Base-by-base conservation (phyloP, 345 rosid species). In the Brassica cretica region DNA sequence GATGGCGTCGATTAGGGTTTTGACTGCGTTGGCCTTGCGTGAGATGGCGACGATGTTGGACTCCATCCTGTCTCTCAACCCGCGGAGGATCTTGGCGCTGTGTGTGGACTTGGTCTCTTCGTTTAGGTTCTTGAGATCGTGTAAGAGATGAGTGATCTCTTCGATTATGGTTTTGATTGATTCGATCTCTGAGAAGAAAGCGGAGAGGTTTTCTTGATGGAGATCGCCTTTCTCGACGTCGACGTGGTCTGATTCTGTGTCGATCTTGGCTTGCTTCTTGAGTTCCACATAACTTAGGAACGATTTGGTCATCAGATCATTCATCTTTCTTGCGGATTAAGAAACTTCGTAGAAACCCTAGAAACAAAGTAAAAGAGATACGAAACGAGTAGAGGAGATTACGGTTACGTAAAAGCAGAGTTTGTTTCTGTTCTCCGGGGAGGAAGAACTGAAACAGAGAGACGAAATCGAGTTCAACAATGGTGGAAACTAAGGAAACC, bases 271-370 rank as follows among this genome's bases (percentile, higher is more conserved):
- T 74, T 90, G 92, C 73, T 90, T 89, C 87, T 92, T 88, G 81
- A 90, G 53, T 63, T 94, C 96, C 72, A 87, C 92, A 80, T 92
- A 90, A 92, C 86, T 89, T 85, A 87, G 79, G 80, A 91, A 90
- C 67, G 98, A 94, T 82, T 84, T 85, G 41, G 97, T 90, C 94
- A 91, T 91, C 9, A 90, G 88, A 85, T 94, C 94, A 77, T 91
- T 94, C 98, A 91, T 94, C 66, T 56, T 53, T 53, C 46, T 44
- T 18, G 15, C 39, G 15, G 59, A 68, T 5, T 2, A 39, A 10
- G 70, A 66, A 8, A 14, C 18, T 49, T 49, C 18, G 55, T 14
- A 5, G 59, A 16, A 53, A 74, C 73, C 90, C 84, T 69, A 16
- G 8, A 53, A 53, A 24, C 35, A 71, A 71, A 39, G 9, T 2